These are phyloP conservation scores for Exophiala mesophila DNA, from an alignment of 2,329 filamentous ascomycete species.

Conservation along the genomic window DNA sequence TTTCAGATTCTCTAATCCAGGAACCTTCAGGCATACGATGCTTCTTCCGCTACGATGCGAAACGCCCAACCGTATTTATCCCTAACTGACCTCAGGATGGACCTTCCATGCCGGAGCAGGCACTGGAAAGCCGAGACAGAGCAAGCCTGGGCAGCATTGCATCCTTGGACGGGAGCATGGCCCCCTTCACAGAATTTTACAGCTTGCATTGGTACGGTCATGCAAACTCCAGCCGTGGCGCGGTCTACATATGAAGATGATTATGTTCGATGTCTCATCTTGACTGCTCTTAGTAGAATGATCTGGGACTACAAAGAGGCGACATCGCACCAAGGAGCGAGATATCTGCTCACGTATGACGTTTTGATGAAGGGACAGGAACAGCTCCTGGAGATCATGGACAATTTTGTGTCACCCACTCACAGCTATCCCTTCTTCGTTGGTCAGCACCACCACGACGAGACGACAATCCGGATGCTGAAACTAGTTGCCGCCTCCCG, in stretches of 20 bases:
- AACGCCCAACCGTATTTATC: constrained; percentile 10
- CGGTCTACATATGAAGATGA: constrained; percentile 4
- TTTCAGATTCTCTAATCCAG: constrained; percentile 3
- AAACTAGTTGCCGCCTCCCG: constrained; percentile 2
- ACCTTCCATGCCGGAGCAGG: constrained; percentile 1
- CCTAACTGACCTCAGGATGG: constrained; percentile 4
- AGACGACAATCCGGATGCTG: background rate
- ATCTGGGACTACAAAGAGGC: constrained; percentile 8
- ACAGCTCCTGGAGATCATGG: constrained; percentile 4
- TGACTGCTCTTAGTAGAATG: constrained; percentile 5
- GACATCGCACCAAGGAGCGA: constrained; percentile 5
- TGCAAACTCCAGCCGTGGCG: constrained; percentile 4
- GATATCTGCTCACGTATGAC: constrained; percentile 5
- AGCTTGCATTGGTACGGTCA: constrained; percentile 4
- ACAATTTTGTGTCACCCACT: constrained; percentile 5
- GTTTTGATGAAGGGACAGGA: constrained; percentile 4
- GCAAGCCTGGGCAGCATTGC: constrained; percentile 2
- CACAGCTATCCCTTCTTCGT: constrained; percentile 2
- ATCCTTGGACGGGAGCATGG: constrained; percentile 5
- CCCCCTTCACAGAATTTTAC: constrained; percentile 5
- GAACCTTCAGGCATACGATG: constrained; percentile 7
- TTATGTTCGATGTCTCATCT: constrained; percentile 6
- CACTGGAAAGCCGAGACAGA: constrained; percentile 2
- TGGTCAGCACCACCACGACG: background rate
- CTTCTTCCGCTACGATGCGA: constrained; percentile 9